These are phyloP conservation scores for Claviceps arundinis DNA, from an alignment of 2,329 filamentous ascomycete species.

Conservation along the genomic window DNA sequence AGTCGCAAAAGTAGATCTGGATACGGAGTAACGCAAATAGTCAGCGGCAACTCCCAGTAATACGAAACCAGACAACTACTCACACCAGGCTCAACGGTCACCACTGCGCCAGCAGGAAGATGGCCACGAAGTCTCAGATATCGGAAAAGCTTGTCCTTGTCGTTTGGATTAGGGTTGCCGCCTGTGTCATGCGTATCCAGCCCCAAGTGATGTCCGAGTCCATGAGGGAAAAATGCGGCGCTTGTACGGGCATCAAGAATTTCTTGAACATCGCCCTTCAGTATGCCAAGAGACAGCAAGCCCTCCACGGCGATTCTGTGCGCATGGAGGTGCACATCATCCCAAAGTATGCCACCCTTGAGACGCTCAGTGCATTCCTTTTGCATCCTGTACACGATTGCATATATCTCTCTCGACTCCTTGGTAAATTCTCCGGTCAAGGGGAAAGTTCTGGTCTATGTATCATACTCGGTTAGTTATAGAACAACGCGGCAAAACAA, in stretches of 20 bases:
- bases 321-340: constrained; percentile 67
- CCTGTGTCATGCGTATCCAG: constrained; percentile 87
- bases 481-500: not conserved
- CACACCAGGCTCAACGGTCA: constrained; percentile 90
- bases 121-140: constrained; percentile 70
- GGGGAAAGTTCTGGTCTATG: constrained; percentile 73
- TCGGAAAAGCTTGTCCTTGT: constrained; percentile 71
- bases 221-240: constrained; percentile 83
- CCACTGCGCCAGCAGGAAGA: constrained; percentile 65
- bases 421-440: constrained; percentile 57
- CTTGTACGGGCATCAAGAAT: constrained; percentile 70
- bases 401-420: constrained; percentile 63
- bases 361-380: constrained; percentile 59
- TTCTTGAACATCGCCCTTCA: constrained; percentile 54
- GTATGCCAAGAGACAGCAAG: constrained; percentile 60
- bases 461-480: not conserved
- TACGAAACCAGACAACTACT: constrained; percentile 17
- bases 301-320: constrained; percentile 75
- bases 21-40: not conserved
- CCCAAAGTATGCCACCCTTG: constrained; percentile 64
- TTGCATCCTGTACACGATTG: constrained; percentile 81
- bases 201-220: constrained; percentile 79
- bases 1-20: constrained; percentile 78
- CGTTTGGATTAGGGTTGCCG: constrained; percentile 63
- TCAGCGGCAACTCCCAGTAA: constrained; percentile 2